Conservation (phyloP, 495 filamentous ascomycete species). For the Penicillium pancosmium region DNA sequence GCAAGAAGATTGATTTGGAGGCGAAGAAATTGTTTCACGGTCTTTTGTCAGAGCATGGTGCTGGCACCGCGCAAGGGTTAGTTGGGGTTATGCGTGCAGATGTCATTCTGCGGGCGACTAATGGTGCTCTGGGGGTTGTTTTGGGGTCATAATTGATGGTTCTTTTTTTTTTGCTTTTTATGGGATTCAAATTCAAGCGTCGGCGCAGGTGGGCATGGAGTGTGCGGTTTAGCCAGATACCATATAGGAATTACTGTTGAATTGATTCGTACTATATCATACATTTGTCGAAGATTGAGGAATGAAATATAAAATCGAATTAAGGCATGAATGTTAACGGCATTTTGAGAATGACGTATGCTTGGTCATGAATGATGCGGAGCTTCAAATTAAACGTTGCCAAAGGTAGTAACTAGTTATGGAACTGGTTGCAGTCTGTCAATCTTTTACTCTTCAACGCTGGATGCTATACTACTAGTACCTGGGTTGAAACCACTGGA, state of each 20-base stretch:
- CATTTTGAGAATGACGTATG: too few relatives aligned
- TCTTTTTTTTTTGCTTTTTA: not conserved
- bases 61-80: conserved; percentile 9
- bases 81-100: conserved; percentile 25
- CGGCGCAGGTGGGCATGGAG: conserved; percentile 9
- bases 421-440: too few relatives aligned
- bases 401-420: too few relatives aligned
- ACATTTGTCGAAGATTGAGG: too few relatives aligned
- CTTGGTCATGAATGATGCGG: too few relatives aligned
- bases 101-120: conserved; percentile 38
- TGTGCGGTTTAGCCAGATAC: conserved; percentile 18
- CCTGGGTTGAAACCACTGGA: too few relatives aligned
- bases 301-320: too few relatives aligned
- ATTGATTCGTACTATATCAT: too few relatives aligned
- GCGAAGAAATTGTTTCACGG: conserved; percentile 44
- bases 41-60: conserved; percentile 34
- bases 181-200: conserved; percentile 9
- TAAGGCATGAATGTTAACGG: too few relatives aligned
- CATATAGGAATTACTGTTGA: conserved; percentile 6
- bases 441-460: too few relatives aligned
- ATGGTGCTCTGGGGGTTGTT: conserved; percentile 38
- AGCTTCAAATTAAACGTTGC: too few relatives aligned
- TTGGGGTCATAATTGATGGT: conserved; percentile 19
- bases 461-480: too few relatives aligned
- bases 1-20: conserved; percentile 40